A percentile compares a stretch with the other conserved stretches of the same genome.
Evolutionary conservation across 257 asterid genomes (phyloP).

Genomic region (Paraleonurus japonicus): DNA sequence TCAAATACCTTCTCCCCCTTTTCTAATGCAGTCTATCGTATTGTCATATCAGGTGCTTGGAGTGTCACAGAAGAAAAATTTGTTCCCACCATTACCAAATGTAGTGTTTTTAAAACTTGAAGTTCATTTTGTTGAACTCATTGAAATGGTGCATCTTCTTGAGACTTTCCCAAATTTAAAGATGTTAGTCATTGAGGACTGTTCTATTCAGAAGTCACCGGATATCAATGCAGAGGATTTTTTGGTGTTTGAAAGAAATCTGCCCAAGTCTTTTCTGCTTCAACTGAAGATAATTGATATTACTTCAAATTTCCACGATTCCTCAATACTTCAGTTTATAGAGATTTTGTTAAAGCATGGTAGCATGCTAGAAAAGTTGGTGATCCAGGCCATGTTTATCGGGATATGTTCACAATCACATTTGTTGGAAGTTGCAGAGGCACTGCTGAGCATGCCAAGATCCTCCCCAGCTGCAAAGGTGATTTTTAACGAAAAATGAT

Average conservation of each 20-base stretch:
- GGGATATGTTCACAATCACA: background rate
- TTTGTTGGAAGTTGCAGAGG: background rate
- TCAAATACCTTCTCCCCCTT: background rate
- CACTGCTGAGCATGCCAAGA: background rate
- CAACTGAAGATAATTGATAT: conserved; percentile 1
- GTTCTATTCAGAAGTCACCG: background rate
- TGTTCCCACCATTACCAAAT: background rate
- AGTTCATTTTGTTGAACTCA: background rate
- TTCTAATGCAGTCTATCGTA: background rate
- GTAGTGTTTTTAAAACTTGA: background rate
- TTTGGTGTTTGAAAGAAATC: background rate
- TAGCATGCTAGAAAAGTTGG: background rate
- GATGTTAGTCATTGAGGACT: background rate
- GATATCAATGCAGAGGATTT: background rate
- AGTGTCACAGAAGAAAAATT: background rate
- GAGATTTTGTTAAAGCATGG: background rate
- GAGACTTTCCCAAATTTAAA: background rate
- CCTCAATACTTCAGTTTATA: background rate
- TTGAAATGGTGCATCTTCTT: background rate
- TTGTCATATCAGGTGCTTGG: background rate
- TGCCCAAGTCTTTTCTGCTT: background rate
- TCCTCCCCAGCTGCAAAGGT: background rate
- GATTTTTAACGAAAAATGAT: background rate
- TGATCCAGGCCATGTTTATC: background rate
- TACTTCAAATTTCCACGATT: background rate